Evolutionary conservation across 805 yeast species (phyloP), one percentile per base, ranked within the genome.

Genomic region (Komagataella kurtzmanii): DNA sequence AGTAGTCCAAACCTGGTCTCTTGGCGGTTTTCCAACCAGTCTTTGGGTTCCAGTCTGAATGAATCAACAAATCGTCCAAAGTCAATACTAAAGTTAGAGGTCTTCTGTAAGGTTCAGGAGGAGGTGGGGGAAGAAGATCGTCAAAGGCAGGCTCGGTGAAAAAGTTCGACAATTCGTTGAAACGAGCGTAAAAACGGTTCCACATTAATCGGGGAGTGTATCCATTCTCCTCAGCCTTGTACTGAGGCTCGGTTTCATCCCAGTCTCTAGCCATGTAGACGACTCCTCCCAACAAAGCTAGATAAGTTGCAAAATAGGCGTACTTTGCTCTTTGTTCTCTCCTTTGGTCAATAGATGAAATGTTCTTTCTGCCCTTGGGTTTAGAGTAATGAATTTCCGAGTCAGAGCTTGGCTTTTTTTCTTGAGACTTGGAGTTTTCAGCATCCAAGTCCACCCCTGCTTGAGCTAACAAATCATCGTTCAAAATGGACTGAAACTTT

Each of bases 11-110:
- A 56, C 99, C 99, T 40, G 99, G 98, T 73, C 99, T 88, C 75
- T 93, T 93, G 30, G 96, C 98, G 14, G 97, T 91, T 71, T 93
- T 83, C 99, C 99, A 93, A 51, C 99, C 99, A 64, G 80, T 76
- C 67, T 87, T 81, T 58, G 88, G 80, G 53, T 87, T 79, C 99
- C 99, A 93, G 56, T 85, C 87, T 45, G 95, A 82, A 66, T 93
- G 97, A 53, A 91, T 80, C 63, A 93, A 76, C 54, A 93, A 71
- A 62, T 93, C 99, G 60, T 93, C 99, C 61, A 93, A 76, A 30
- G 87, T 83, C 59, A 93, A 67, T 6, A 93, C 97, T 57, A 93
- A 73, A 3, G 99, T 93, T 64, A 86, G 69, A 40, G 98, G 97
- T 62, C 96, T 84, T 65, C 89, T 85, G 68, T 89, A 89, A 51